Percentiles rank a stretch among this genome's conserved stretches.
Conservation (phyloP, 2,329 filamentous ascomycete species). For the Hymenotorrendiella dingleyae region DNA sequence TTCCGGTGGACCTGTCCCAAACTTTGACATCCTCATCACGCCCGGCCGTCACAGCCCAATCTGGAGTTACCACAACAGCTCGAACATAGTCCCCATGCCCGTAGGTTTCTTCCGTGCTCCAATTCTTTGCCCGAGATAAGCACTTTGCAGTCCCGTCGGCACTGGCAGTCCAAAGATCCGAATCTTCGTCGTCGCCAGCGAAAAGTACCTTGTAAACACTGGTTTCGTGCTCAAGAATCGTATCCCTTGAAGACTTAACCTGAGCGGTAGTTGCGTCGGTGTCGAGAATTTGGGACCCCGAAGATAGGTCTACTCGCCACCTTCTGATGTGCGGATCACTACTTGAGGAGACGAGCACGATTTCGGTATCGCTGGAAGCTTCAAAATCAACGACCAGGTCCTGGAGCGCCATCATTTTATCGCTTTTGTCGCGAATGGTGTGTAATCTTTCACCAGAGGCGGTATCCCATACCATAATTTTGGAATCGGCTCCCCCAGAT, state of each 20-base stretch:
- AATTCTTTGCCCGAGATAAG: conserved; percentile 61
- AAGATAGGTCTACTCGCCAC: conserved; percentile 57
- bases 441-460: conserved; percentile 63
- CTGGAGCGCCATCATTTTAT: conserved; percentile 71
- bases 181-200: conserved; percentile 52
- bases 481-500: conserved; percentile 71
- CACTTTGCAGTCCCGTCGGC: conserved; percentile 86
- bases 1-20: conserved; percentile 72
- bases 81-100: conserved; percentile 86
- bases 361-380: conserved; percentile 41
- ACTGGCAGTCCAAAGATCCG: conserved; percentile 84
- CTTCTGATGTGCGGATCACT: conserved; percentile 74
- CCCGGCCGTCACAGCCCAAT: conserved; percentile 81
- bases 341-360: conserved; percentile 70
- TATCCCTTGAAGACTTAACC: conserved; percentile 37
- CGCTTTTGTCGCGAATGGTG: conserved; percentile 67
- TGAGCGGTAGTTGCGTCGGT: conserved; percentile 26
- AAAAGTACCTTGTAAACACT: conserved; percentile 80
- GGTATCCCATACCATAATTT: conserved; percentile 79
- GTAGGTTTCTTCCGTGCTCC: conserved; percentile 66
- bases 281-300: conserved; percentile 47
- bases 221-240: conserved; percentile 78
- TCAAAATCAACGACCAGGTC: conserved; percentile 70
- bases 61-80: conserved; percentile 67
- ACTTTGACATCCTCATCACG: conserved; percentile 87